Percentiles rank a stretch among this genome's conserved stretches.
These are phyloP conservation scores for Backusella westeae DNA, from an alignment of 192 early-diverging fungal genomes.

Conservation along the genomic window DNA sequence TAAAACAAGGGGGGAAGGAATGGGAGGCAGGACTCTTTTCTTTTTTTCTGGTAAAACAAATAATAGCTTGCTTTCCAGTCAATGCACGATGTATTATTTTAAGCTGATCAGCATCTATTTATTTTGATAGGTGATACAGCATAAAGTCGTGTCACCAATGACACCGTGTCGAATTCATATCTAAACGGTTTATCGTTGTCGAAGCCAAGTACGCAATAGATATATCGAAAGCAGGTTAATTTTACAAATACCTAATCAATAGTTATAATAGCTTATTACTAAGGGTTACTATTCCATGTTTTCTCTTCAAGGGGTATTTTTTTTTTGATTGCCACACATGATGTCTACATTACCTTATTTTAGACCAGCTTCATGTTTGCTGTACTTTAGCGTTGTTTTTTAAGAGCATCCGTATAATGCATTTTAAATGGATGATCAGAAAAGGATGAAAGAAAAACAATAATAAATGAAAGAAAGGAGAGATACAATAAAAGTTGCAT, in stretches of 20 bases:
- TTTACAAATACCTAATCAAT: neutral
- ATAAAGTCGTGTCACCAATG: neutral
- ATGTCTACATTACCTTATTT: neutral
- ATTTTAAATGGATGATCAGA: neutral
- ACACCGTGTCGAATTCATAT: neutral
- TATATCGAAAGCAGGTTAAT: neutral
- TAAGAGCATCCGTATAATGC: neutral
- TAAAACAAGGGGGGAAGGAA: neutral
- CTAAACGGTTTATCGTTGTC: neutral
- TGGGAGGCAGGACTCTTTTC: neutral
- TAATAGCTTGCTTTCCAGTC: neutral
- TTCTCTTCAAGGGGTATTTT: neutral
- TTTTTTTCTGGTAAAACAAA: neutral
- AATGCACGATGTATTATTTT: neutral
- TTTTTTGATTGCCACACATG: neutral
- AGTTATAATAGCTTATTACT: slow-evolving; percentile 3
- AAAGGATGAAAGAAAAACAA: neutral
- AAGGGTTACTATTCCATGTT: neutral
- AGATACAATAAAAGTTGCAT: neutral
- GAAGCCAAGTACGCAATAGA: neutral
- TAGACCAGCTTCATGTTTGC: neutral
- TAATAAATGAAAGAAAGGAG: neutral
- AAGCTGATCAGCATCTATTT: neutral
- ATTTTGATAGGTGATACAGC: neutral
- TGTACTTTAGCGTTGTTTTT: neutral